Base-by-base conservation (phyloP, 148 eudicot genomes). In the Drosera capensis region DNA sequence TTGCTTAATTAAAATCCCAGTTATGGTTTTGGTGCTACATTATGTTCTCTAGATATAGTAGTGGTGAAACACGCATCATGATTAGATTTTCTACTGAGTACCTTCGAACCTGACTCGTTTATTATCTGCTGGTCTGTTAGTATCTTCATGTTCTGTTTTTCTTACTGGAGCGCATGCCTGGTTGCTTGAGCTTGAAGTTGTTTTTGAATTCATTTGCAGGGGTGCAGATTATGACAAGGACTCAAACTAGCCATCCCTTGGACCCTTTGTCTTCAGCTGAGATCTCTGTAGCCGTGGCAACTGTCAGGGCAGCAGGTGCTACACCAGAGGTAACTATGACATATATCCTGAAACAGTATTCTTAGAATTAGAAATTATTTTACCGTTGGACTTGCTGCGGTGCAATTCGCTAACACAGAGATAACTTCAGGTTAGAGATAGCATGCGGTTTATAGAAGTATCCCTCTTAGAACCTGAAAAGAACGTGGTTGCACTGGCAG, bases 281-380 rank as follows among this genome's bases (percentile, higher is more conserved):
- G 58, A 84, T 84, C 54, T 68, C 77, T 43, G 84, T 84, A 34
- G 94, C 94, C 43, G 83, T 84, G 48, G 88, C 82, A 15, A 77
- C 88, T 43, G 94, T 84, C 54, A 69, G 94, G 61, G 85, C 94
- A 24, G 88, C 94, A 61, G 94, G 94, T 53, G 75, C 81, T 44
- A 79, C 88, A 43, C 94, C 94, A 45, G 82, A 79, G 87, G 94
- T 83, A n/a, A n/a, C n/a, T n/a, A n/a, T n/a, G n/a, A n/a, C n/a
- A n/a, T n/a, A n/a, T n/a, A n/a, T n/a, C n/a, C n/a, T n/a, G n/a
- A n/a, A n/a, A n/a, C n/a, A n/a, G n/a, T n/a, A n/a, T n/a, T n/a
- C n/a, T n/a, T n/a, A n/a, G n/a, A n/a, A n/a, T n/a, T n/a, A n/a
- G n/a, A n/a, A n/a, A n/a, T n/a, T n/a, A n/a, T n/a, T n/a, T n/a